These are phyloP conservation scores for Populus ilicifolia DNA, from an alignment of 345 rosid species.

Conservation along the genomic window DNA sequence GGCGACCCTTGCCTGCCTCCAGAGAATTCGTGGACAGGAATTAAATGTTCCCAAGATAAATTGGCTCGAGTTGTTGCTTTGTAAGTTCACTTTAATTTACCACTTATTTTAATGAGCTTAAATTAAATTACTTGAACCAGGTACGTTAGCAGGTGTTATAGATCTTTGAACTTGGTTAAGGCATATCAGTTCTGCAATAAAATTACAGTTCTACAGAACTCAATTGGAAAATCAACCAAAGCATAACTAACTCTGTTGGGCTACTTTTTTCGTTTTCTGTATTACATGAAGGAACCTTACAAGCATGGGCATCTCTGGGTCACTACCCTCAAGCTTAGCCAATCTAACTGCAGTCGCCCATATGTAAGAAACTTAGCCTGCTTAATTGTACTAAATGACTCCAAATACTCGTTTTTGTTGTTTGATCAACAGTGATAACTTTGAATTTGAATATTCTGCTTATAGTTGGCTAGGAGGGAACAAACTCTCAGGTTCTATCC, in stretches of 20 bases:
- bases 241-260: neutral
- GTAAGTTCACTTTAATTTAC: constrained; percentile 45
- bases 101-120: neutral
- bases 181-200: neutral
- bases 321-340: constrained; percentile 46
- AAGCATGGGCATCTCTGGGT: constrained; percentile 52
- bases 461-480: constrained; percentile 75
- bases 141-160: neutral
- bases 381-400: neutral
- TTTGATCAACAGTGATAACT: neutral
- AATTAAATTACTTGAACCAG: neutral
- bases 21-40: constrained; percentile 81
- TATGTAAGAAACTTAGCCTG: constrained; percentile 49
- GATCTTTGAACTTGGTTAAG: neutral
- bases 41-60: constrained; percentile 55
- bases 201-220: neutral
- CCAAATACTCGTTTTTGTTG: neutral
- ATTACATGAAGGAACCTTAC: constrained; percentile 57
- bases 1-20: constrained; percentile 92
- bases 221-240: neutral
- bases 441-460: constrained; percentile 12
- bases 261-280: constrained; percentile 8
- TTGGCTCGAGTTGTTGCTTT: constrained; percentile 49
- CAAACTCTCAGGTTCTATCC: constrained; percentile 61
- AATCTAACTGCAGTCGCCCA: constrained; percentile 55